These are phyloP conservation scores for Borovskyia barvae DNA, from an alignment of 208 protist species.

Conservation along the genomic window DNA sequence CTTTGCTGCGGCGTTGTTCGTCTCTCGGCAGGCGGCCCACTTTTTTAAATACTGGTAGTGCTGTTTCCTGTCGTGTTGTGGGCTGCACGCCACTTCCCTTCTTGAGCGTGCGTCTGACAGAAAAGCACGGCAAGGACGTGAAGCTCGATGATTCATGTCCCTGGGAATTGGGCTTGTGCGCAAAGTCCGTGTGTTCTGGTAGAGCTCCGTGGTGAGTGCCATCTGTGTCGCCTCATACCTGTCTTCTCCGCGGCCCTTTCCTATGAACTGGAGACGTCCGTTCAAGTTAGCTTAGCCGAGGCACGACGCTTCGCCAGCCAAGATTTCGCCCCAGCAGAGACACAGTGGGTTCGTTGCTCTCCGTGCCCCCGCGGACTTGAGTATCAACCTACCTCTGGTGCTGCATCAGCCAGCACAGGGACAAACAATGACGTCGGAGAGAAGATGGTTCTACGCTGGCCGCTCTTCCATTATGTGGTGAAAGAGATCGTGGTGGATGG, in stretches of 20 bases:
- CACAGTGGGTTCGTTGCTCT: constrained; percentile 14
- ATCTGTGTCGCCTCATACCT: constrained; percentile 30
- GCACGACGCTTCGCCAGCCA: constrained; percentile 34
- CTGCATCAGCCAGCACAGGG: too few relatives aligned
- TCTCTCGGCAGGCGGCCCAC: background rate
- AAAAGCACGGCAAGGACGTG: too few relatives aligned
- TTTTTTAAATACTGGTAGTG: background rate
- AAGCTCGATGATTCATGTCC: constrained; percentile 49
- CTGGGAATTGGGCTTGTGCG: constrained; percentile 44
- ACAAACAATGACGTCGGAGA: background rate
- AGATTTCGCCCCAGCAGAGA: constrained; percentile 46
- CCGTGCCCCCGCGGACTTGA: background rate
- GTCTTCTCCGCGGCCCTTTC: constrained; percentile 9
- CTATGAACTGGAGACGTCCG: constrained; percentile 21
- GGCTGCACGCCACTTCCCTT: too few relatives aligned
- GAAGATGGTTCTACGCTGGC: constrained; percentile 20
- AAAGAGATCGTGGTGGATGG: constrained; percentile 27
- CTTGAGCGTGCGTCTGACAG: too few relatives aligned
- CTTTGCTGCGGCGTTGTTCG: background rate
- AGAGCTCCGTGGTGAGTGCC: constrained; percentile 33
- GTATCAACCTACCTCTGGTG: constrained; percentile 2
- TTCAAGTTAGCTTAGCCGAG: constrained; percentile 14
- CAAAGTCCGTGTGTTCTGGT: constrained; percentile 38
- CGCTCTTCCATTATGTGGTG: constrained; percentile 10
- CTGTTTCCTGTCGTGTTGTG: too few relatives aligned